phyloP scores from a whole-genome alignment of 768 basidiomycete genomes.

The Phlebiopsis flavidoalba region DNA sequence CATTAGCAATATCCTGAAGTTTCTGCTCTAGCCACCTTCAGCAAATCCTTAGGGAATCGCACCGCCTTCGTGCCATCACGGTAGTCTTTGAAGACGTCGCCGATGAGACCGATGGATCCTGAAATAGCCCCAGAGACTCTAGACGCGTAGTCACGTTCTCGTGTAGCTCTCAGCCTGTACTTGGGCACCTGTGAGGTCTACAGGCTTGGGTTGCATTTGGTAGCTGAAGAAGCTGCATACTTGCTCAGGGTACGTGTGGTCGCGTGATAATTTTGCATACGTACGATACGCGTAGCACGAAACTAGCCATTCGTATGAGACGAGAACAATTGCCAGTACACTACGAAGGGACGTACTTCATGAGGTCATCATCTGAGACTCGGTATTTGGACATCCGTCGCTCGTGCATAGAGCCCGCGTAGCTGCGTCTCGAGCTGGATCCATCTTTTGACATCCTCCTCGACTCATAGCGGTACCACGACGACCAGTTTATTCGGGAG shows the following conservation, averaged over 20 bases:
- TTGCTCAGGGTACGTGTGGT: conserved; percentile 7
- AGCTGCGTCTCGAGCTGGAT: conserved; percentile 51
- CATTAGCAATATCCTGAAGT: conserved; percentile 89
- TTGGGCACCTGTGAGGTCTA: conserved; percentile 15
- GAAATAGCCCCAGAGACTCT: conserved; percentile 61
- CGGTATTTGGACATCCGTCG: conserved; percentile 70
- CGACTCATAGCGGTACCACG: neutral
- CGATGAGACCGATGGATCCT: conserved; percentile 51
- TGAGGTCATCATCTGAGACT: conserved; percentile 81
- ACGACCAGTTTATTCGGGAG: neutral
- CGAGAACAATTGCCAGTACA: conserved; percentile 1
- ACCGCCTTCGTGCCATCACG: conserved; percentile 77
- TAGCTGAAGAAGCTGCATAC: conserved; percentile 62
- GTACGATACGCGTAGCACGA: conserved; percentile 81
- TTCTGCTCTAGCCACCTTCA: conserved; percentile 89
- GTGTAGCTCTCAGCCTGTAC: conserved; percentile 30
- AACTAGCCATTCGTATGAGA: conserved; percentile 39
- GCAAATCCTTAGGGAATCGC: conserved; percentile 90
- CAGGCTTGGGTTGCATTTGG: conserved; percentile 57
- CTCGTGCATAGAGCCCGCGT: conserved; percentile 65
- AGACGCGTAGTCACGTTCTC: conserved; percentile 60
- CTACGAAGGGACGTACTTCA: conserved; percentile 53
- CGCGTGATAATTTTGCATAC: conserved; percentile 26
- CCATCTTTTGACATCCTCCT: conserved; percentile 39
- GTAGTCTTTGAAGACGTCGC: conserved; percentile 77